Evolutionary conservation across 2,329 filamentous ascomycete genomes (phyloP).

Genomic region (Verticillium isaacii): DNA sequence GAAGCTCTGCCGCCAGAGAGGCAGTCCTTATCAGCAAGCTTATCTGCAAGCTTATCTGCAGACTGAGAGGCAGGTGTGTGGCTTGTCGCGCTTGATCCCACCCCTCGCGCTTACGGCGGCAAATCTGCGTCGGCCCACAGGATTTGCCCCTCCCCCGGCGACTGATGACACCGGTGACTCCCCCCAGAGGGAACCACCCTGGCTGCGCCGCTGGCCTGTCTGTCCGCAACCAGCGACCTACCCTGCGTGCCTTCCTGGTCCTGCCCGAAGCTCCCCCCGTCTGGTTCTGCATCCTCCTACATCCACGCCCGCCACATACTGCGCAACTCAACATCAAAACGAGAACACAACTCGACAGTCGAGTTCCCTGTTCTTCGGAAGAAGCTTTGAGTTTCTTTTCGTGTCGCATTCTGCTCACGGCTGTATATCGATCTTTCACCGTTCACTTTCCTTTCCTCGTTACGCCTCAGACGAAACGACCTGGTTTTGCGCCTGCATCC

Average conservation of each 20-base stretch:
- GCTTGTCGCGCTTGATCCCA: background rate
- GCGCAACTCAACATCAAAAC: background rate
- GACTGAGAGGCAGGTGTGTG: too few relatives aligned
- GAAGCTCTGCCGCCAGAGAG: background rate
- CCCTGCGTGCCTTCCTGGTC: background rate
- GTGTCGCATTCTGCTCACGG: background rate
- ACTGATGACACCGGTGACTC: background rate
- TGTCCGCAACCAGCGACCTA: background rate
- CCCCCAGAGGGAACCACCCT: background rate
- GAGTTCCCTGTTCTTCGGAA: conserved; percentile 14
- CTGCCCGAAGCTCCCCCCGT: background rate
- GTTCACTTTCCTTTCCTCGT: background rate
- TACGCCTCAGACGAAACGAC: background rate
- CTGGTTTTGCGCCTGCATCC: background rate
- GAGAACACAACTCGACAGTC: conserved; percentile 14
- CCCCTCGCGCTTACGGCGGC: background rate
- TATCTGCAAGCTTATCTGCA: background rate
- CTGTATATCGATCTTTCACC: background rate
- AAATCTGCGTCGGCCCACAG: background rate
- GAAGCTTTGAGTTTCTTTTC: conserved; percentile 2
- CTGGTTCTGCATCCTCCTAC: background rate
- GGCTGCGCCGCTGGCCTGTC: background rate
- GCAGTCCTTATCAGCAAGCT: background rate
- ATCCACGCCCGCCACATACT: background rate
- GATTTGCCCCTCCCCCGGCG: background rate